A percentile compares a stretch with the other conserved stretches of the same genome.
phyloP scores from a whole-genome alignment of 2,329 filamentous ascomycete genomes.

The Didymella arachidicola region DNA sequence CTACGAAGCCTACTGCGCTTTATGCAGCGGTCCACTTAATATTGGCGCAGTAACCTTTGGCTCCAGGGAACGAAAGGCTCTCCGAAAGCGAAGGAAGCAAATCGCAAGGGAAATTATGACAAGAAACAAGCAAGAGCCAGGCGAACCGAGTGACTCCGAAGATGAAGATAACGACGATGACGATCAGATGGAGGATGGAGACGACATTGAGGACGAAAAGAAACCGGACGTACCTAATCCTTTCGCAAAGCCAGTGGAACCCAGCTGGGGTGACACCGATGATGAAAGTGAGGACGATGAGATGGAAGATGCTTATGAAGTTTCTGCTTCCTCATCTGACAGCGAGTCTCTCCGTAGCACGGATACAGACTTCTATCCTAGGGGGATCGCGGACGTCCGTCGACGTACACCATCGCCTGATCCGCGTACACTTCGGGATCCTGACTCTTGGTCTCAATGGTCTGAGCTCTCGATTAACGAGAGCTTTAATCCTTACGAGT shows the following conservation, averaged over 20 bases:
- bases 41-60: constrained; percentile 15
- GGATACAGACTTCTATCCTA: background rate
- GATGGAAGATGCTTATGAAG: background rate
- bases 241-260: background rate
- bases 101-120: background rate
- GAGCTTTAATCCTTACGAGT: background rate
- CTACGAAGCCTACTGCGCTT: constrained; percentile 31
- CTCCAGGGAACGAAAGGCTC: constrained; percentile 6
- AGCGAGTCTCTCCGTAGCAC: background rate
- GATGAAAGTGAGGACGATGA: background rate
- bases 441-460: background rate
- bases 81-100: background rate
- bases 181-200: background rate
- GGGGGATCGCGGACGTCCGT: background rate
- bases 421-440: background rate
- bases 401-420: background rate
- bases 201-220: background rate
- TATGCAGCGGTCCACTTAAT: constrained; percentile 25
- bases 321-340: background rate
- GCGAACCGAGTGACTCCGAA: background rate
- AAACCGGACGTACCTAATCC: background rate
- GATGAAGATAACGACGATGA: background rate
- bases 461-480: background rate
- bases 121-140: background rate
- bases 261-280: background rate